Base-by-base conservation (phyloP, 75 land plant species). In the Cunninghamia lanceolata region DNA sequence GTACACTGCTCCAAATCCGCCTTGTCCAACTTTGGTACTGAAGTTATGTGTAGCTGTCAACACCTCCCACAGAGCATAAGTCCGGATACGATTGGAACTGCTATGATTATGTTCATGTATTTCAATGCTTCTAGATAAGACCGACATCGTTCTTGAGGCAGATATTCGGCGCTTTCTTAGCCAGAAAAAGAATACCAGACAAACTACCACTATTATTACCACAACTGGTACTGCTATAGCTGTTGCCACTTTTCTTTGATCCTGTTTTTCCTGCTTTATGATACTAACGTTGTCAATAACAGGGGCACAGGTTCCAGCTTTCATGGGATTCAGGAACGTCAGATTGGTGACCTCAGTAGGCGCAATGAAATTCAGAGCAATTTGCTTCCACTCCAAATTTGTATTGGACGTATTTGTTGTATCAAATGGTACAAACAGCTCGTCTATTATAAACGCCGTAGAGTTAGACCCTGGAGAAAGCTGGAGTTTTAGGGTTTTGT, bases 1-100 rank as follows among this genome's bases (percentile, higher is more conserved):
- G 39, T 89, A 89, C 70, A 89, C 90, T 43, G 38, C 36, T 3
- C 86, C 84, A 45, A 85, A 86, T 0, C 78, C 90, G 16, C 90
- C 90, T 11, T 78, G 66, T 2, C 90, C 90, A 15, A 89, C 68
- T 80, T 56, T 40, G 54, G 85, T 70, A 5, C 68, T 68, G 68
- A 89, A 89, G 52, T 89, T 85, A 2, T 56, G 74, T 9, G 90
- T 89, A 4, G 88, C 88, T 76, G 17, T 30, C 43, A 40, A 63
- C 47, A 89, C 16, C 77, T 89, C 88, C 70, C 87, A 74, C 42
- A 85, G 43, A 0, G 88, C 66, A 40, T 87, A 89, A 3, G 88
- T 87, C 43, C 88, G 79, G 38, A 86, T 89, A 56, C 19, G 63
- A 56, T 6, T 56, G 19, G 9, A 5, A 56, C 25, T 19, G 5